Percentiles rank a stretch among this genome's conserved stretches.
Evolutionary conservation across 108 stramenopile species (phyloP).

Genomic region (Conticribra guillardii): DNA sequence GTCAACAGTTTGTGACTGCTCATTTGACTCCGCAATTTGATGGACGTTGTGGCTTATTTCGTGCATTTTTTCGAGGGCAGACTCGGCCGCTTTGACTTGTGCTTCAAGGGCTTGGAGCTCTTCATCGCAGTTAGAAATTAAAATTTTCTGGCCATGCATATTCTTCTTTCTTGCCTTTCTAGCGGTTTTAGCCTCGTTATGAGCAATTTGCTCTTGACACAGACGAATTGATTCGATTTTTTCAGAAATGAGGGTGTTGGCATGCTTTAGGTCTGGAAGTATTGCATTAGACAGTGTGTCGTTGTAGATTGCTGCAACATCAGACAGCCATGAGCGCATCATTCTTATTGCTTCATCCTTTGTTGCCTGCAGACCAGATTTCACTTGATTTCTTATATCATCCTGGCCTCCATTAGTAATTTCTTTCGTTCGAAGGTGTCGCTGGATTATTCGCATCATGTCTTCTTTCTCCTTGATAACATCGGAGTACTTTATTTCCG

Average conservation of each 20-base stretch:
- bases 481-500: constrained; percentile 18
- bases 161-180: constrained; percentile 43
- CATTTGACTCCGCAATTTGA: constrained; percentile 19
- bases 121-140: constrained; percentile 31
- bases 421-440: constrained; percentile 33
- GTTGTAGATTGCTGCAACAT: constrained; percentile 49
- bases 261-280: constrained; percentile 17
- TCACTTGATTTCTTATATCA: constrained; percentile 3
- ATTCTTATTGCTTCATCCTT: constrained; percentile 29
- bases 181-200: constrained; percentile 26
- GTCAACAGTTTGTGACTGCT: constrained; percentile 24
- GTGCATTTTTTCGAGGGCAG: constrained; percentile 16
- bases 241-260: constrained; percentile 9
- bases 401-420: neutral
- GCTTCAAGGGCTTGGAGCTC: constrained; percentile 46
- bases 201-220: constrained; percentile 32
- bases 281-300: constrained; percentile 23
- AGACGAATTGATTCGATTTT: constrained; percentile 29
- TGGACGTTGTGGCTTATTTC: constrained; percentile 4
- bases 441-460: constrained; percentile 36
- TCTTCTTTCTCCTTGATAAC: constrained; percentile 37
- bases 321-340: constrained; percentile 56
- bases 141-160: constrained; percentile 31
- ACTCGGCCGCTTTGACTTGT: constrained; percentile 35
- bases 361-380: constrained; percentile 19